A percentile compares a stretch with the other conserved stretches of the same genome.
Evolutionary conservation across 164 flowering plant species (phyloP).

Genomic region (Liriodendron chinense): DNA sequence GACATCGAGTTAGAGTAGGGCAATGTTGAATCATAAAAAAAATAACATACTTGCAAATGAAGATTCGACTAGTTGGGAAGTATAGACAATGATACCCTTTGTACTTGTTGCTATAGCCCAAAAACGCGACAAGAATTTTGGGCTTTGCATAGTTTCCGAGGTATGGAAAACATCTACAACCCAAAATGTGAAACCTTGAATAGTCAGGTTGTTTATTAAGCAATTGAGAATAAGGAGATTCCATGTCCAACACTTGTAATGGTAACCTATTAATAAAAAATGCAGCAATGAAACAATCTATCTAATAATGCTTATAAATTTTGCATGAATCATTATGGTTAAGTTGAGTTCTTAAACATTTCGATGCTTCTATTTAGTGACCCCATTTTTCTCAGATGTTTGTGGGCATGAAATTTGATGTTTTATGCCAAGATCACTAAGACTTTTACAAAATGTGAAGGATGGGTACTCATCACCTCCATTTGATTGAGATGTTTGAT

Average conservation of each 20-base stretch:
- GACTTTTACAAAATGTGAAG: neutral
- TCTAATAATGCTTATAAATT: neutral
- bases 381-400: too few relatives aligned
- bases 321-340: slow-evolving; percentile 4
- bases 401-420: neutral
- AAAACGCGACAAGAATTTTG: neutral
- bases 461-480: neutral
- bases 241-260: neutral
- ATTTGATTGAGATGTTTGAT: neutral
- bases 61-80: neutral
- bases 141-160: neutral
- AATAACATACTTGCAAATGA: neutral
- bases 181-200: neutral
- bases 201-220: neutral
- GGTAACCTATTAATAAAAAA: neutral
- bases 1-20: neutral
- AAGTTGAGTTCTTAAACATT: neutral
- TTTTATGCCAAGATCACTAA: neutral
- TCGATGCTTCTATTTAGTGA: neutral
- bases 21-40: neutral
- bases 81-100: neutral
- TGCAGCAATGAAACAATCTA: neutral
- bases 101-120: neutral
- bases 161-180: neutral
- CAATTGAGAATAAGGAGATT: slow-evolving; percentile 2